Base-by-base conservation (phyloP, 306 rosid species). In the Astragalus glycyphyllos region DNA sequence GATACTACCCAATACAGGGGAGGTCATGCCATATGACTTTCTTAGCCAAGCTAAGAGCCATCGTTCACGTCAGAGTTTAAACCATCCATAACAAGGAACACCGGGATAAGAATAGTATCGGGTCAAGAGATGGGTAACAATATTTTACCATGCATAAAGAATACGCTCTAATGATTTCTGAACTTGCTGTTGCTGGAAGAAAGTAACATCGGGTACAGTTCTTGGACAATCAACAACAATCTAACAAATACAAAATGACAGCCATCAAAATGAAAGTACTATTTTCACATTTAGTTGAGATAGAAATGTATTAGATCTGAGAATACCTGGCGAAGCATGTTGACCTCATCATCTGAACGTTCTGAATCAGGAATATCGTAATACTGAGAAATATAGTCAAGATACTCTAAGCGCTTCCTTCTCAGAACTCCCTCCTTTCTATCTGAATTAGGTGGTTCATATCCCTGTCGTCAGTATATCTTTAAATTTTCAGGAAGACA, bases 371-470 rank as follows among this genome's bases (percentile, higher is more conserved):
- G 91, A 84, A 92, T 82, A 77, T 90, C 96, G 79, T 88, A 90
- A 78, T 76, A 92, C 85, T 90, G 97, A 64, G 98, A 86, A 79
- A 86, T 89, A 71, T 82, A 82, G 47, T 92, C 98, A 35, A 92
- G 98, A 88, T 92, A 92, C 87, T 88, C 96, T 20, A 88, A 84
- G 49, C 97, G 95, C 88, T 92, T 92, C 85, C 98, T 88, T 79
- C 85, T 83, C 74, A 92, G 72, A 84, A 92, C 90, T 62, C 93
- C 98, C 80, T 90, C 98, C 98, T 87, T 86, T 86, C 98, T 82
- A 84, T 92, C 98, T 85, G 98, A 92, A 90, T 90, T 92, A 86
- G 97, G 88, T 77, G 98, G 91, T 90, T 96, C 98, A 85, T 90
- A 92, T 86, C 98, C 98, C 98, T 92, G 96, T 92, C 71, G 90